Percentiles rank a stretch among this genome's conserved stretches.
Evolutionary conservation across 2,329 filamentous ascomycete species (phyloP).

Genomic region (Aureobasidium uvarum): DNA sequence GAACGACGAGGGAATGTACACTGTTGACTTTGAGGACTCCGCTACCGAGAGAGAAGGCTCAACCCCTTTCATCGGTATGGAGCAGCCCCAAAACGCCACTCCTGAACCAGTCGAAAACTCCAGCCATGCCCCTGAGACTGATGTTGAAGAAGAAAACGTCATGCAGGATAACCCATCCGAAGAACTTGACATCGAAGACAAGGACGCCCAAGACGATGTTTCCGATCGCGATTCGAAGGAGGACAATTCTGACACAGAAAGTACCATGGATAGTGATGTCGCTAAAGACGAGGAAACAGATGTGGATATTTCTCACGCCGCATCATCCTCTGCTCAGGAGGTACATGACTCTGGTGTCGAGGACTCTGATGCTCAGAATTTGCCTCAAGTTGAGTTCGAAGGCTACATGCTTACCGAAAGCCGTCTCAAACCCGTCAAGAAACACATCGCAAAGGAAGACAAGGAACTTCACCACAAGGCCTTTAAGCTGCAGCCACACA

Average conservation of each 20-base stretch:
- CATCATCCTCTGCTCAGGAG: not conserved
- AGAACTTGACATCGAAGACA: constrained; percentile 14
- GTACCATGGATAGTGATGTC: not conserved
- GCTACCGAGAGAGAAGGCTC: not conserved
- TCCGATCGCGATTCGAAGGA: constrained; percentile 4
- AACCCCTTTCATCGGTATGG: not conserved
- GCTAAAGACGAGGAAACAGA: not conserved
- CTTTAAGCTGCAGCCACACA: constrained; percentile 29
- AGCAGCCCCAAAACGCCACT: not conserved
- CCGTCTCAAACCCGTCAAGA: not conserved
- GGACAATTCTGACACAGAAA: not conserved
- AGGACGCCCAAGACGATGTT: constrained; percentile 21
- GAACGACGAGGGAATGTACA: not conserved
- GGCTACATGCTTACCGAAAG: not conserved
- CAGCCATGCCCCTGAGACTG: not conserved
- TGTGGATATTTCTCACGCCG: not conserved
- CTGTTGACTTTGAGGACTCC: not conserved
- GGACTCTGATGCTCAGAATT: not conserved
- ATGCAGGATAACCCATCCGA: not conserved
- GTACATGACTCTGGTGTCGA: constrained; percentile 12
- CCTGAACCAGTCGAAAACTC: not conserved
- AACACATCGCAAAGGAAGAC: constrained; percentile 25
- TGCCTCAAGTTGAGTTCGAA: not conserved
- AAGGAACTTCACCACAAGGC: constrained; percentile 33
- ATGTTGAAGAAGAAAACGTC: not conserved